A percentile compares a stretch with the other conserved stretches of the same genome.
These are phyloP conservation scores for Neurospora sp. DNA, from an alignment of 495 filamentous ascomycete species.

Conservation along the genomic window DNA sequence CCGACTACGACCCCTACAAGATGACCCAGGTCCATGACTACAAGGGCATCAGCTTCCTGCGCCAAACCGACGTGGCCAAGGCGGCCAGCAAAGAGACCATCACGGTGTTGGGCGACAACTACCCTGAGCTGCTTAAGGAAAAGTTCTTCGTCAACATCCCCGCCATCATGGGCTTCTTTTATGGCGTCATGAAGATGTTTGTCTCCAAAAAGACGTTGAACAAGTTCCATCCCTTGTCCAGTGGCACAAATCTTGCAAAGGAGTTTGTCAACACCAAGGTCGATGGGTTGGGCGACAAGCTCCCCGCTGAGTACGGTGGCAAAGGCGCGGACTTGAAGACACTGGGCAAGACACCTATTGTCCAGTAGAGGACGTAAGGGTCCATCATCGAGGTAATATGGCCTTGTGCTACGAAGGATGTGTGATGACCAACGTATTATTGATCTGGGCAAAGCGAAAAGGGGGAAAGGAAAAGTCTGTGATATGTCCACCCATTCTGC, in stretches of 20 bases:
- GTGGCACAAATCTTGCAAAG: constrained; percentile 56
- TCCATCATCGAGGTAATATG: background rate
- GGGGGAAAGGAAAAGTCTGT: background rate
- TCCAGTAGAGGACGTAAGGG: constrained; percentile 9
- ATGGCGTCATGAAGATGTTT: constrained; percentile 66
- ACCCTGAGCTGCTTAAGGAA: constrained; percentile 75
- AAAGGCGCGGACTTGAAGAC: constrained; percentile 41
- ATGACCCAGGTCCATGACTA: constrained; percentile 90
- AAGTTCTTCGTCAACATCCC: constrained; percentile 95
- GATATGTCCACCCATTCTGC: background rate
- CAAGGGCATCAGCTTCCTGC: constrained; percentile 68
- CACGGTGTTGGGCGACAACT: constrained; percentile 61
- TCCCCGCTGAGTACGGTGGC: constrained; percentile 68
- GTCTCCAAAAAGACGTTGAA: constrained; percentile 67
- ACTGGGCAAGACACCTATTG: constrained; percentile 23
- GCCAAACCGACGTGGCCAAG: constrained; percentile 57
- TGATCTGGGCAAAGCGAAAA: background rate
- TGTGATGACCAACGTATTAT: background rate
- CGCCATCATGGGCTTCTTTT: constrained; percentile 79
- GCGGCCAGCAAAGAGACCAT: constrained; percentile 69
- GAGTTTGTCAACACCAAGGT: constrained; percentile 46
- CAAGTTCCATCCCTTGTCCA: constrained; percentile 76
- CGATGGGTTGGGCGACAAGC: constrained; percentile 40
- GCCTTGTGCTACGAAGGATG: background rate
- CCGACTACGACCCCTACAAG: constrained; percentile 73